Evolutionary conservation across 1,284 basidiomycete genomes (phyloP).

Genomic region (Sutorius eximius): DNA sequence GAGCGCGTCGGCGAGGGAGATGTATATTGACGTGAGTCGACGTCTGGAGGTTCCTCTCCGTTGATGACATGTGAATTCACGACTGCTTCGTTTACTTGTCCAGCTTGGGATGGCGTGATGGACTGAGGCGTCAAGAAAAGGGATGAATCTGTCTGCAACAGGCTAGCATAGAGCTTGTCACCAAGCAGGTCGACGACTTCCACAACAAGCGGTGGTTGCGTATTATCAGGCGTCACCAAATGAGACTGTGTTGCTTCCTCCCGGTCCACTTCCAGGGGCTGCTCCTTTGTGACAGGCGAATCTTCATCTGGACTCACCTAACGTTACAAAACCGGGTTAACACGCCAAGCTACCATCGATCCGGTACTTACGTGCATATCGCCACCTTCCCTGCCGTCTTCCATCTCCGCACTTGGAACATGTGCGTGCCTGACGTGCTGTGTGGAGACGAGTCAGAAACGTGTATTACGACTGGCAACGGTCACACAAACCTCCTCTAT

Average conservation of each 20-base stretch:
- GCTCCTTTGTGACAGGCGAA: background rate
- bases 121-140: constrained; percentile 1
- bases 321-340: constrained; percentile 8
- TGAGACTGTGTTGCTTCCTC: background rate
- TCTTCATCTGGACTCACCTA: constrained; percentile 3
- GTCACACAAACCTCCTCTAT: constrained; percentile 25
- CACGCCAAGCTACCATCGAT: background rate
- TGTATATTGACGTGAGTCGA: background rate
- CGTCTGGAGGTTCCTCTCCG: background rate
- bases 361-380: constrained; percentile 7
- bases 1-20: constrained; percentile 32
- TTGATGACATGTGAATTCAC: background rate
- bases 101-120: background rate
- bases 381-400: background rate
- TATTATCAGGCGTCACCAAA: background rate
- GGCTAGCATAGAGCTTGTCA: background rate
- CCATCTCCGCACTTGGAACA: constrained; percentile 5
- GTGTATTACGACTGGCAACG: background rate
- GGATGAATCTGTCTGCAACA: background rate
- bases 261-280: background rate
- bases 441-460: constrained; percentile 5
- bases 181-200: background rate
- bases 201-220: background rate
- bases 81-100: background rate
- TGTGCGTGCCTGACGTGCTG: constrained; percentile 27